A percentile compares a stretch with the other conserved stretches of the same genome.
Evolutionary conservation across 257 asterid genomes (phyloP).

Genomic region (Catharanthus roseus): DNA sequence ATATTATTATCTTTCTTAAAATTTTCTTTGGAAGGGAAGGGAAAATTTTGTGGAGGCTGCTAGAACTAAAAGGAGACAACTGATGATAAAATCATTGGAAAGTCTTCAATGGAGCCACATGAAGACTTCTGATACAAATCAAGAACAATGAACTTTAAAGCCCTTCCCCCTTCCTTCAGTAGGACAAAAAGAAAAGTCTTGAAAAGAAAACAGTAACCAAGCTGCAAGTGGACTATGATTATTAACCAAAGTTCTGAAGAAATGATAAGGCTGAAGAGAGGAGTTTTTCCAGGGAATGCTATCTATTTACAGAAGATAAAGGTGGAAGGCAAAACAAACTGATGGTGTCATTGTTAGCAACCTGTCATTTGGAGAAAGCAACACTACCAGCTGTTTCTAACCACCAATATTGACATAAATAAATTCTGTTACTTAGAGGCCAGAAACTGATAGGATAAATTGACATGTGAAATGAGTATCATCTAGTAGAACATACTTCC

Average conservation of each 20-base stretch:
- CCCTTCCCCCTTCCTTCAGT: not conserved
- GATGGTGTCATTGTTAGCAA: not conserved
- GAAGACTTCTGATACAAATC: not conserved
- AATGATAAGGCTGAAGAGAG: not conserved
- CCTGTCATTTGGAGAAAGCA: not conserved
- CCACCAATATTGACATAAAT: not conserved
- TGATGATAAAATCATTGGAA: not conserved
- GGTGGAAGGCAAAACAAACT: not conserved
- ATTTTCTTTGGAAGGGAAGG: not conserved
- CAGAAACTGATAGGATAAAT: not conserved
- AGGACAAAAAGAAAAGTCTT: not conserved
- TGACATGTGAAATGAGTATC: not conserved
- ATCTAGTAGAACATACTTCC: not conserved
- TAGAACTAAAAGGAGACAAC: not conserved
- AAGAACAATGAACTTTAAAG: not conserved
- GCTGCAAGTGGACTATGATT: not conserved
- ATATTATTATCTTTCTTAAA: not conserved
- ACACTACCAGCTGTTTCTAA: not conserved
- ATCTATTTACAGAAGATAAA: not conserved
- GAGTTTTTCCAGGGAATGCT: not conserved
- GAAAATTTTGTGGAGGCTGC: not conserved
- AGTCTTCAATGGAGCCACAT: not conserved
- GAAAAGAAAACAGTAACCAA: not conserved
- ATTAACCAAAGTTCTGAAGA: not conserved
- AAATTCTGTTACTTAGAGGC: not conserved